These are phyloP conservation scores for Inosperma sp. DNA, from an alignment of 768 basidiomycete species.

Conservation along the genomic window DNA sequence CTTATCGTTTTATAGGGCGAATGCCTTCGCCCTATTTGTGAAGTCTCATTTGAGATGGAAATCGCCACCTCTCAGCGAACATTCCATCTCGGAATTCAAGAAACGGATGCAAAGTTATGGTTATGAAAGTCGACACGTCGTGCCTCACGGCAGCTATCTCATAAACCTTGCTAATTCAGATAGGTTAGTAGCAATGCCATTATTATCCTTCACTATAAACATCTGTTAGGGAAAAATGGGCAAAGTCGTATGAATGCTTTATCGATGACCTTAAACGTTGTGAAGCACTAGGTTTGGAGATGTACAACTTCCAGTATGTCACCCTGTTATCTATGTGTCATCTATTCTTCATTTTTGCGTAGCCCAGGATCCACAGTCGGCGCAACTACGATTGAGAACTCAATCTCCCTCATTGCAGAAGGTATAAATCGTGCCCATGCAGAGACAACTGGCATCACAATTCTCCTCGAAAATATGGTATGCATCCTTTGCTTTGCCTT, in stretches of 20 bases:
- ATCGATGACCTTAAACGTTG: constrained; percentile 78
- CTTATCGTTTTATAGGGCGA: constrained; percentile 49
- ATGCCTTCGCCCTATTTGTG: constrained; percentile 77
- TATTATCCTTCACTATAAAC: neutral
- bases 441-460: constrained; percentile 51
- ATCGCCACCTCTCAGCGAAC: constrained; percentile 51
- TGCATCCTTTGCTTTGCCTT: neutral
- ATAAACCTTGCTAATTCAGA: constrained; percentile 84
- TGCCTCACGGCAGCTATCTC: constrained; percentile 85
- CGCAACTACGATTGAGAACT: constrained; percentile 52
- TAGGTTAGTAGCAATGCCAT: constrained; percentile 39
- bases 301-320: constrained; percentile 88
- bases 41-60: constrained; percentile 84
- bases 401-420: constrained; percentile 60
- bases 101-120: constrained; percentile 53
- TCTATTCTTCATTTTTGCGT: neutral
- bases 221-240: constrained; percentile 50
- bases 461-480: constrained; percentile 84
- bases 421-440: constrained; percentile 71
- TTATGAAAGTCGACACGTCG: constrained; percentile 56
- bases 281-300: constrained; percentile 63
- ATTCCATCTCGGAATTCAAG: constrained; percentile 56
- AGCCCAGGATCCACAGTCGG: constrained; percentile 85
- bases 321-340: neutral
- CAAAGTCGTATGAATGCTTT: constrained; percentile 75